Evolutionary conservation across 345 rosid genomes (phyloP).

Genomic region (Pseudoturritis turrita): DNA sequence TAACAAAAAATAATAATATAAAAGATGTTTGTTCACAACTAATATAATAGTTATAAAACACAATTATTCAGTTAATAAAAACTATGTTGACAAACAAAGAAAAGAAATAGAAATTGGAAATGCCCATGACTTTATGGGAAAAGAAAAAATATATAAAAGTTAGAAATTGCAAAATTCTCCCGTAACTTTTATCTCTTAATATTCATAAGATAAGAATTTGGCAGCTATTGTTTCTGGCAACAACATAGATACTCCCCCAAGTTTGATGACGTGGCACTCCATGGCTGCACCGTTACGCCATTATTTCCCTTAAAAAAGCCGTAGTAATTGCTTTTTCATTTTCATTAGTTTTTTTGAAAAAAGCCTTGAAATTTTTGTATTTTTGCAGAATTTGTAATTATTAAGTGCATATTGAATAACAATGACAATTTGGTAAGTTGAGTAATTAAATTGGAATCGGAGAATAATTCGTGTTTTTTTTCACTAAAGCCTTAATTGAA

Average conservation of each 20-base stretch:
- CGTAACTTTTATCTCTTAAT: neutral
- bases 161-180: neutral
- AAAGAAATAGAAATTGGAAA: neutral
- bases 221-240: conserved; percentile 27
- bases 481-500: neutral
- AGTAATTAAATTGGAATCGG: neutral
- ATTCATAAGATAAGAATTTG: neutral
- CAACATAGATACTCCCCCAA: conserved; percentile 7
- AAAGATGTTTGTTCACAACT: neutral
- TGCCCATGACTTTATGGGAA: no score
- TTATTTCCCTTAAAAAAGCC: neutral
- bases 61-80: neutral
- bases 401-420: conserved; percentile 4
- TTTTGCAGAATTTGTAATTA: neutral
- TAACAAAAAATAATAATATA: no score
- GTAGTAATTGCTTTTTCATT: neutral
- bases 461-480: neutral
- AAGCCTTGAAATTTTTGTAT: neutral
- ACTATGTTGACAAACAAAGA: neutral
- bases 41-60: neutral
- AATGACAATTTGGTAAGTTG: conserved; percentile 2
- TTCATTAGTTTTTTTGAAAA: neutral
- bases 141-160: neutral
- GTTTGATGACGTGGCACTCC: conserved; percentile 15
- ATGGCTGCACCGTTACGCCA: conserved; percentile 28